These are phyloP conservation scores for Apiospora arundinis DNA, from an alignment of 2,329 filamentous ascomycete genomes.

Conservation along the genomic window DNA sequence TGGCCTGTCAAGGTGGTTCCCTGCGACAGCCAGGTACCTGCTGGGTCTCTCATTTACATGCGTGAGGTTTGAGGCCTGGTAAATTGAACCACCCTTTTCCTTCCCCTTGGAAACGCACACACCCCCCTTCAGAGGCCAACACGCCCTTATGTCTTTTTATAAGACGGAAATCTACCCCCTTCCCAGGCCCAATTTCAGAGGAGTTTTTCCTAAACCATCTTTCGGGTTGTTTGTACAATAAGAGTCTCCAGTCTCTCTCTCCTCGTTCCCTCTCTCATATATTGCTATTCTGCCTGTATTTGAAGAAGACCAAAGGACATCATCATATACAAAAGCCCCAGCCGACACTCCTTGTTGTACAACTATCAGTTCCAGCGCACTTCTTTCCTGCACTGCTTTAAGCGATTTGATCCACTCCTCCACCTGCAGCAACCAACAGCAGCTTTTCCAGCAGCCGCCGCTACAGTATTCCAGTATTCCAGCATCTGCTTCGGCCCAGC, in stretches of 20 bases:
- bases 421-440: constrained; percentile 20
- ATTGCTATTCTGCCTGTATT: constrained; percentile 19
- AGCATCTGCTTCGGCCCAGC: constrained; percentile 22
- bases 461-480: constrained; percentile 18
- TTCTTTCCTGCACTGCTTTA: constrained; percentile 25
- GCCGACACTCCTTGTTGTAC: constrained; percentile 25
- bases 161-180: constrained; percentile 28
- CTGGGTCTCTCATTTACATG: constrained; percentile 26
- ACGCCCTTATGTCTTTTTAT: constrained; percentile 23
- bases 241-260: constrained; percentile 20
- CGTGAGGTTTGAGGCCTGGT: constrained; percentile 25
- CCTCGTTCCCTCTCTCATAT: constrained; percentile 17
- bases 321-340: not conserved
- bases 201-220: constrained; percentile 24
- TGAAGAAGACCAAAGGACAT: constrained; percentile 7
- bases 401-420: constrained; percentile 24
- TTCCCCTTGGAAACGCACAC: constrained; percentile 21
- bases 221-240: constrained; percentile 25
- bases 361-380: constrained; percentile 22
- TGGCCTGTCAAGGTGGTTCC: constrained; percentile 22
- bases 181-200: constrained; percentile 20
- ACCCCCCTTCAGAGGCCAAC: constrained; percentile 20
- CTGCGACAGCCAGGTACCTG: constrained; percentile 22
- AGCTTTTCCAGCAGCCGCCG: constrained; percentile 4
- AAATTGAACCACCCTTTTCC: constrained; percentile 27